A percentile compares a stretch with the other conserved stretches of the same genome.
These are phyloP conservation scores for Fusarium begoniae DNA, from an alignment of 2,329 filamentous ascomycete species.

Conservation along the genomic window DNA sequence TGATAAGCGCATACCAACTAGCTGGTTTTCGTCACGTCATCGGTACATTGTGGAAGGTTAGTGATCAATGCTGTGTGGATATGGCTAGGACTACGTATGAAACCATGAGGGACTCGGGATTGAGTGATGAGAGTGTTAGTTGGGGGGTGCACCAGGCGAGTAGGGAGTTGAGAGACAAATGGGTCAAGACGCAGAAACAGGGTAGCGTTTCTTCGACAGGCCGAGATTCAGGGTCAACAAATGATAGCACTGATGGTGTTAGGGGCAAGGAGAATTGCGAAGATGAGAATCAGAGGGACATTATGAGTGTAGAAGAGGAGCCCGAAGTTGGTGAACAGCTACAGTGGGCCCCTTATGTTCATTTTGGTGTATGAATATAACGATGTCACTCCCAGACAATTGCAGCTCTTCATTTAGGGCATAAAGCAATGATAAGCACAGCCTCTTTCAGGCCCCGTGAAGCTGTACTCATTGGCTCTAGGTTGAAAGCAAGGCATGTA, in stretches of 20 bases:
- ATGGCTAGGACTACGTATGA: not conserved
- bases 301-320: not conserved
- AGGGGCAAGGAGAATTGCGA: not conserved
- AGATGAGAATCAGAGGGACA: not conserved
- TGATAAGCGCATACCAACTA: not conserved
- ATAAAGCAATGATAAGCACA: too few species aligned
- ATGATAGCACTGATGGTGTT: rapidly evolving
- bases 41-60: not conserved
- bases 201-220: rapidly evolving
- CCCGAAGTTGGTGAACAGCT: not conserved
- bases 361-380: not conserved
- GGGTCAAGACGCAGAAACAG: not conserved
- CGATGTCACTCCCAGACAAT: too few species aligned
- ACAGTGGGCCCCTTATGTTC: not conserved
- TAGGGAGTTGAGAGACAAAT: not conserved
- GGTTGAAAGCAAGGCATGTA: too few species aligned
- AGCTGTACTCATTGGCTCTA: too few species aligned
- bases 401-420: too few species aligned
- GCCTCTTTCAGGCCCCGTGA: too few species aligned
- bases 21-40: rapidly evolving
- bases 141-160: not conserved
- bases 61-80: not conserved
- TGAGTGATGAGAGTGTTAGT: rapidly evolving
- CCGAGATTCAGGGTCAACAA: rapidly evolving
- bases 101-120: rapidly evolving